Percentiles rank a stretch among this genome's conserved stretches.
phyloP scores from a whole-genome alignment of 805 yeast genomes.

The Starmera caribaea region DNA sequence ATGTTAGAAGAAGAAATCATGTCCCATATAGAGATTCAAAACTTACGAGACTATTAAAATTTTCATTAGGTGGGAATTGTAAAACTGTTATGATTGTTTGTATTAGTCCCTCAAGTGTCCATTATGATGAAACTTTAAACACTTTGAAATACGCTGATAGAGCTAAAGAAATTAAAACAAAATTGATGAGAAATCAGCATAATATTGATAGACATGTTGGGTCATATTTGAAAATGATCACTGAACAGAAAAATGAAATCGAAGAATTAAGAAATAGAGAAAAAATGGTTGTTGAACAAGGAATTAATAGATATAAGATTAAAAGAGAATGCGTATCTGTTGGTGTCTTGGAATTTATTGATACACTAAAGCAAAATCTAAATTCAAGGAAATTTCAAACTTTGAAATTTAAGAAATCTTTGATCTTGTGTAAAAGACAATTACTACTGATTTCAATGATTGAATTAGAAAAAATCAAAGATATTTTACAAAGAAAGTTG shows the following conservation, averaged over 20 bases:
- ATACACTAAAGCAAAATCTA: slow-evolving; percentile 30
- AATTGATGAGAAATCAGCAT: slow-evolving; percentile 61
- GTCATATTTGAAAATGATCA: slow-evolving; percentile 72
- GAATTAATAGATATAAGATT: slow-evolving; percentile 24
- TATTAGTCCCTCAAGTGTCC: slow-evolving; percentile 75
- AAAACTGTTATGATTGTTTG: slow-evolving; percentile 95
- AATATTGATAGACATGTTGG: slow-evolving; percentile 78
- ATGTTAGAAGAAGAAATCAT: slow-evolving; percentile 55
- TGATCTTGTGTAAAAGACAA: slow-evolving; percentile 27
- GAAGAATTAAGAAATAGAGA: slow-evolving; percentile 56
- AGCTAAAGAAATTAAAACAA: slow-evolving; percentile 85
- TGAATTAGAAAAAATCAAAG: slow-evolving; percentile 23
- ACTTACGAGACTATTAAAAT: slow-evolving; percentile 75
- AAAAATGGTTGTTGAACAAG: slow-evolving; percentile 27
- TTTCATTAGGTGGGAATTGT: slow-evolving; percentile 90
- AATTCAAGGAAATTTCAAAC: slow-evolving; percentile 34
- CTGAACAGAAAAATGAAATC: slow-evolving; percentile 70
- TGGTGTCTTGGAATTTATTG: slow-evolving; percentile 32
- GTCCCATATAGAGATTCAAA: slow-evolving; percentile 90
- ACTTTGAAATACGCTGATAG: slow-evolving; percentile 87
- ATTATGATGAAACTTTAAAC: slow-evolving; percentile 89
- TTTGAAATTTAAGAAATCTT: slow-evolving; percentile 29
- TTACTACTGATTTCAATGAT: slow-evolving; percentile 32
- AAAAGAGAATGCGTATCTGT: slow-evolving; percentile 29
- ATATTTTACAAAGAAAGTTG: slow-evolving; percentile 13